These are phyloP conservation scores for Plasmodium vinckei DNA, from an alignment of 169 alveolate species.

Conservation along the genomic window DNA sequence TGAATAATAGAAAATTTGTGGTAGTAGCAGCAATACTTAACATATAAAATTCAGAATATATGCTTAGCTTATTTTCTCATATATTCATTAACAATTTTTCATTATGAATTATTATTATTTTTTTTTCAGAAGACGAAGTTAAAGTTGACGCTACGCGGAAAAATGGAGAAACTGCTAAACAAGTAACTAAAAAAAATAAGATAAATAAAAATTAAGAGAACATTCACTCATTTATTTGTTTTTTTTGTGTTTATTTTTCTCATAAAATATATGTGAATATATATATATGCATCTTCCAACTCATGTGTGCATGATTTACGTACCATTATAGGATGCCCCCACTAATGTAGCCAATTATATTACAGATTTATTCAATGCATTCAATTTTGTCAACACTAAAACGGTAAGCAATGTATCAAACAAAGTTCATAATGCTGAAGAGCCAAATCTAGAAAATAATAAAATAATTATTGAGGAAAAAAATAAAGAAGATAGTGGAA, in stretches of 20 bases:
- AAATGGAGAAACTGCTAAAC: too few species aligned
- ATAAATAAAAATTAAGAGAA: too few species aligned
- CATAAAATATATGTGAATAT: not conserved
- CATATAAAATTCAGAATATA: too few species aligned
- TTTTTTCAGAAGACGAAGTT: conserved; percentile 24
- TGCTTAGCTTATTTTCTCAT: too few species aligned
- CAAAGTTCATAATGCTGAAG: not conserved
- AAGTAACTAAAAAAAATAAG: too few species aligned
- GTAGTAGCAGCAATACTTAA: too few species aligned
- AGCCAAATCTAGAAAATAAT: not conserved
- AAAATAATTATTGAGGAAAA: not conserved
- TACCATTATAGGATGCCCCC: conserved; percentile 9
- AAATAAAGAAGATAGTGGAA: not conserved
- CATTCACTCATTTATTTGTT: too few species aligned
- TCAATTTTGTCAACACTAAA: conserved; percentile 21
- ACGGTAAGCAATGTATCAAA: not conserved
- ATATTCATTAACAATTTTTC: too few species aligned
- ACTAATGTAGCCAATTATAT: conserved; percentile 11
- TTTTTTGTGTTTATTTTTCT: not conserved
- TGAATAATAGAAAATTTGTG: too few species aligned
- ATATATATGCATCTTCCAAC: not conserved
- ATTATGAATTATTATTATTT: not conserved
- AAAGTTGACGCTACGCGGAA: not conserved
- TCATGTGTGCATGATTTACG: not conserved
- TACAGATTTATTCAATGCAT: conserved; percentile 37